Percentiles rank a stretch among this genome's conserved stretches.
phyloP scores from a whole-genome alignment of 306 rosid species.

The Inga laurina region DNA sequence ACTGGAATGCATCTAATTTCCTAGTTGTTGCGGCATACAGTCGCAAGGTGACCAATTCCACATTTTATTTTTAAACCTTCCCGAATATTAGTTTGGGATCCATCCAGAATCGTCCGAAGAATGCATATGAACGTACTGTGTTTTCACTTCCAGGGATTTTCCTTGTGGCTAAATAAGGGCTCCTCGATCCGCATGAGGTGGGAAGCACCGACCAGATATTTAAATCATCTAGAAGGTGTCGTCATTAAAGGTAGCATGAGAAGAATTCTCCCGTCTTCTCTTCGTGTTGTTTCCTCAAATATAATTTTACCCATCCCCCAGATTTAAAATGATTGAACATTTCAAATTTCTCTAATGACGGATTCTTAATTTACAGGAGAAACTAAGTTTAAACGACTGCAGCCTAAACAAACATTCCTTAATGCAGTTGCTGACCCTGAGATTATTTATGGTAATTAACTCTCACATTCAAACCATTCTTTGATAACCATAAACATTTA shows the following conservation, averaged over 20 bases:
- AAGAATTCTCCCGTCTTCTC: not conserved
- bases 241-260: constrained; percentile 57
- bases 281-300: not conserved
- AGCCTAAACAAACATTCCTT: constrained; percentile 31
- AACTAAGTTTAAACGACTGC: constrained; percentile 35
- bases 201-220: constrained; percentile 52
- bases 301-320: not conserved
- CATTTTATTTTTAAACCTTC: not conserved
- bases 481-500: not conserved
- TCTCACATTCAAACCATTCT: not conserved
- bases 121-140: constrained; percentile 13
- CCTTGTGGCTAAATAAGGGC: constrained; percentile 76
- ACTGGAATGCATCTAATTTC: constrained; percentile 55
- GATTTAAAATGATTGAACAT: not conserved
- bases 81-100: not conserved
- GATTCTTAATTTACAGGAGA: constrained; percentile 49
- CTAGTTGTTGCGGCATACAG: constrained; percentile 42
- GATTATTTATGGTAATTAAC: constrained; percentile 41
- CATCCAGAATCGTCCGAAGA: not conserved
- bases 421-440: constrained; percentile 16
- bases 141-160: constrained; percentile 53
- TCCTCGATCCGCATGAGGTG: constrained; percentile 56
- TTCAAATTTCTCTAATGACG: not conserved
- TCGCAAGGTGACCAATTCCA: constrained; percentile 53
- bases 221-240: constrained; percentile 47